Percentiles rank a stretch among this genome's conserved stretches.
These are phyloP conservation scores for Neurospora sp. DNA, from an alignment of 495 filamentous ascomycete genomes.

Conservation along the genomic window DNA sequence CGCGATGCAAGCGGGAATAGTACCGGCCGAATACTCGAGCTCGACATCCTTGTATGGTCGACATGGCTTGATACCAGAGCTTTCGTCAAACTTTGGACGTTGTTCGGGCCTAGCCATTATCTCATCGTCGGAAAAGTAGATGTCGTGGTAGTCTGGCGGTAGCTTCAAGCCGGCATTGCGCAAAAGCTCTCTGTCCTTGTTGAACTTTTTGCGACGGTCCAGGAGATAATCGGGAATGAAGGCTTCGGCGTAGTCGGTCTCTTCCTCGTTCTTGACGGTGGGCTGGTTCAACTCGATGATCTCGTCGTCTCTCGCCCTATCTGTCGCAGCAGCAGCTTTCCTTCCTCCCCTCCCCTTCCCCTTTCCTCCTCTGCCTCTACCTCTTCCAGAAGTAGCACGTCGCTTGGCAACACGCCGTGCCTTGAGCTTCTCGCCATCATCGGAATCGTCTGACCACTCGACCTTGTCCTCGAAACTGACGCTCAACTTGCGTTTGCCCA, in stretches of 20 bases:
- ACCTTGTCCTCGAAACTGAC: slow-evolving; percentile 24
- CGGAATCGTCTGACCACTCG: slow-evolving; percentile 29
- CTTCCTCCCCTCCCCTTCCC: slow-evolving; percentile 4
- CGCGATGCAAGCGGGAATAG: slow-evolving; percentile 84
- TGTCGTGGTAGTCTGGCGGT: slow-evolving; percentile 68
- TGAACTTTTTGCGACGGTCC: slow-evolving; percentile 48
- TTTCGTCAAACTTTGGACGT: slow-evolving; percentile 53
- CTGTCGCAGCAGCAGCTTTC: neutral
- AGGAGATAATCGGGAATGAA: slow-evolving; percentile 36
- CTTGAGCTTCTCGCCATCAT: slow-evolving; percentile 25
- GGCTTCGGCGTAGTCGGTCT: slow-evolving; percentile 21
- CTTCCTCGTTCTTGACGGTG: slow-evolving; percentile 10
- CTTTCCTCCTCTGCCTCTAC: slow-evolving; percentile 16
- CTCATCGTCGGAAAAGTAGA: slow-evolving; percentile 86
- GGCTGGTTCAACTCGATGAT: slow-evolving; percentile 3
- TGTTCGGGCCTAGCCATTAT: slow-evolving; percentile 51
- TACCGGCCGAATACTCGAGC: slow-evolving; percentile 63
- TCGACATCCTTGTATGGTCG: slow-evolving; percentile 65
- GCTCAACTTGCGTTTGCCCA: slow-evolving; percentile 17
- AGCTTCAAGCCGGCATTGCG: slow-evolving; percentile 61
- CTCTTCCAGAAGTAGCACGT: slow-evolving; percentile 9
- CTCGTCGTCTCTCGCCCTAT: neutral
- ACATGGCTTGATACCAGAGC: slow-evolving; percentile 44
- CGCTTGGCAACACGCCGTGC: slow-evolving; percentile 11
- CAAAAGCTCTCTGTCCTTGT: slow-evolving; percentile 45